Percentiles rank a stretch among this genome's conserved stretches.
These are phyloP conservation scores for Colletotrichum sp. DNA, from an alignment of 2,329 filamentous ascomycete species.

Conservation along the genomic window DNA sequence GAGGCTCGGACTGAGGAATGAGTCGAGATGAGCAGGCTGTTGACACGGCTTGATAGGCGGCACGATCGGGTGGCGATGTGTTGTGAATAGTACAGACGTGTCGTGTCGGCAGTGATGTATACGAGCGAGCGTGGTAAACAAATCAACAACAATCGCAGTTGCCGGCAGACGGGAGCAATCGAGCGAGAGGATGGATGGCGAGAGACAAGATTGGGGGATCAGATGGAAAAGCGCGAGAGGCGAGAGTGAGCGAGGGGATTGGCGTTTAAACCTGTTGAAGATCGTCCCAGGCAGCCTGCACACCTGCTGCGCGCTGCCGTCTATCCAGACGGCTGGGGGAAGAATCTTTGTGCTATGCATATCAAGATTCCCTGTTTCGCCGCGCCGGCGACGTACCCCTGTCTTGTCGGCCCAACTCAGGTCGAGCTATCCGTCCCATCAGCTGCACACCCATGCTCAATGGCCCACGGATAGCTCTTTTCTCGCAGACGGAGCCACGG, in stretches of 20 bases:
- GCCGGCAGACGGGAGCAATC: not conserved
- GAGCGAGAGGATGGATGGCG: slow-evolving; percentile 6
- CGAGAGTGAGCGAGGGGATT: slow-evolving; percentile 10
- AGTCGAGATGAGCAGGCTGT: slow-evolving; percentile 3
- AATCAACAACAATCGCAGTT: not conserved
- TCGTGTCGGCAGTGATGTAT: not conserved
- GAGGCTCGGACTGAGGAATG: slow-evolving; percentile 12
- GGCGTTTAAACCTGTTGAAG: slow-evolving; percentile 23
- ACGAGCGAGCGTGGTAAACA: slow-evolving; percentile 6
- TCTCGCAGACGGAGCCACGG: not conserved
- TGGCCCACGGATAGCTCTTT: not conserved
- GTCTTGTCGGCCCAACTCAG: slow-evolving; percentile 15
- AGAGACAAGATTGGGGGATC: slow-evolving; percentile 11
- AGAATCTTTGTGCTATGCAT: slow-evolving; percentile 21
- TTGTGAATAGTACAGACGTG: not conserved
- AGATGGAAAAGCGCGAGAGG: not conserved
- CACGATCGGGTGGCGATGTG: not conserved
- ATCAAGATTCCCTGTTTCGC: slow-evolving; percentile 21
- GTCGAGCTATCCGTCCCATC: slow-evolving; percentile 10
- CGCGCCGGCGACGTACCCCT: slow-evolving; percentile 10
- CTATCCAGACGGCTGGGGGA: slow-evolving; percentile 5
- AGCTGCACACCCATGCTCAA: not conserved
- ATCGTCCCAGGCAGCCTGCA: slow-evolving; percentile 18
- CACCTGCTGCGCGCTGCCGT: not conserved
- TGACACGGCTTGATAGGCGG: not conserved